These are phyloP conservation scores for Rhizopogon roseolus DNA, from an alignment of 768 basidiomycete species.

Conservation along the genomic window DNA sequence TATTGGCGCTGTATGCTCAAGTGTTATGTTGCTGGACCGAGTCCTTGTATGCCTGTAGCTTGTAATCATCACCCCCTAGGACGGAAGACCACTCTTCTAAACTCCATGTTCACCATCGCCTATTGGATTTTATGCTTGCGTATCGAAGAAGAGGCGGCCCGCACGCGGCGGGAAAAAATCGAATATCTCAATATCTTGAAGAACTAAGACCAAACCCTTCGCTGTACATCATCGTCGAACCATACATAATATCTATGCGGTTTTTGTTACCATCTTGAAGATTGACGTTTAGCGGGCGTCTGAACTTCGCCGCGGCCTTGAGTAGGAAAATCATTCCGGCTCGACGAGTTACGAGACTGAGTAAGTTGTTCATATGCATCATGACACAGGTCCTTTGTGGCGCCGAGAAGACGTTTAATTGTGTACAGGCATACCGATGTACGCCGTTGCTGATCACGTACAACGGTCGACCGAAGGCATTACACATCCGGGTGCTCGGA, in stretches of 20 bases:
- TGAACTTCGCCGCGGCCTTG: neutral
- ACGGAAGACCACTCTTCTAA: constrained; percentile 6
- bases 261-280: neutral
- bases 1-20: constrained; percentile 20
- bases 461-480: too few relatives aligned
- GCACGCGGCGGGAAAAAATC: constrained; percentile 14
- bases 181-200: constrained; percentile 8
- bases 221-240: constrained; percentile 8
- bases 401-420: too few relatives aligned
- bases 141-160: constrained; percentile 10
- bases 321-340: neutral
- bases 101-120: neutral
- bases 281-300: neutral
- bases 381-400: neutral
- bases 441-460: neutral
- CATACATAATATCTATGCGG: constrained; percentile 11
- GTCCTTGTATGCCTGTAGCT: constrained; percentile 24
- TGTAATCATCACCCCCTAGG: constrained; percentile 11
- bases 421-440: too few relatives aligned
- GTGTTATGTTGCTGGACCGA: constrained; percentile 14
- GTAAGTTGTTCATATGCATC: neutral
- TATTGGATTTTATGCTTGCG: constrained; percentile 10
- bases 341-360: too few relatives aligned
- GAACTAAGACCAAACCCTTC: constrained; percentile 1
- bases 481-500: too few relatives aligned